These are phyloP conservation scores for Miscanthus sacchariflorus DNA, from an alignment of 202 grass and related monocot species.

Conservation along the genomic window DNA sequence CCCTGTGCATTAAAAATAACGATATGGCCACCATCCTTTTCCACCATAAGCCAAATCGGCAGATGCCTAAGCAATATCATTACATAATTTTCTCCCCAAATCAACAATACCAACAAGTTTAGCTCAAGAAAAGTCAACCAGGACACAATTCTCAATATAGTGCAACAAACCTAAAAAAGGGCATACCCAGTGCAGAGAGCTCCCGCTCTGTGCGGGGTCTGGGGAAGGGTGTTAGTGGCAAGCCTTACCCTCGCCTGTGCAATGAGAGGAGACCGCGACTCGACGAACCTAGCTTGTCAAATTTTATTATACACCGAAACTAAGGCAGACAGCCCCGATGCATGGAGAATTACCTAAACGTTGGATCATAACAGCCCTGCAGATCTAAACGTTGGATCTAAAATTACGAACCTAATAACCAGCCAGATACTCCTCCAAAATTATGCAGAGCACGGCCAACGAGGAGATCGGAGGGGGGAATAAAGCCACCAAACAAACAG, in stretches of 20 bases:
- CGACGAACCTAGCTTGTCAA: background rate
- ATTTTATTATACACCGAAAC: background rate
- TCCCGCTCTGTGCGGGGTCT: too few species aligned
- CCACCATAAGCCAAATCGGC: background rate
- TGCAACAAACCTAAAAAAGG: background rate
- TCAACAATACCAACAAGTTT: background rate
- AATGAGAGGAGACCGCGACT: too few species aligned
- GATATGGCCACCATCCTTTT: background rate
- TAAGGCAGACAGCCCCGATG: background rate
- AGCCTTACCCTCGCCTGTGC: too few species aligned
- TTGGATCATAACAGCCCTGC: background rate
- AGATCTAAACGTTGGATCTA: slow-evolving; percentile 23
- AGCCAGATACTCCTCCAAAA: background rate
- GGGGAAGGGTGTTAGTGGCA: too few species aligned
- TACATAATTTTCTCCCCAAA: background rate
- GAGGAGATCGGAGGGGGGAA: background rate
- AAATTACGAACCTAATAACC: background rate
- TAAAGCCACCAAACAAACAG: background rate
- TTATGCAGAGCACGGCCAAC: background rate
- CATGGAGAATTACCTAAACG: background rate
- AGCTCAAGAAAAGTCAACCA: background rate
- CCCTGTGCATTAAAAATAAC: too few species aligned
- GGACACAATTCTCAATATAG: background rate
- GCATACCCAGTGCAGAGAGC: too few species aligned
- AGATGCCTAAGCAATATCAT: background rate